phyloP scores from a whole-genome alignment of 2,329 filamentous ascomycete species.

The Xylariaceae sp. region DNA sequence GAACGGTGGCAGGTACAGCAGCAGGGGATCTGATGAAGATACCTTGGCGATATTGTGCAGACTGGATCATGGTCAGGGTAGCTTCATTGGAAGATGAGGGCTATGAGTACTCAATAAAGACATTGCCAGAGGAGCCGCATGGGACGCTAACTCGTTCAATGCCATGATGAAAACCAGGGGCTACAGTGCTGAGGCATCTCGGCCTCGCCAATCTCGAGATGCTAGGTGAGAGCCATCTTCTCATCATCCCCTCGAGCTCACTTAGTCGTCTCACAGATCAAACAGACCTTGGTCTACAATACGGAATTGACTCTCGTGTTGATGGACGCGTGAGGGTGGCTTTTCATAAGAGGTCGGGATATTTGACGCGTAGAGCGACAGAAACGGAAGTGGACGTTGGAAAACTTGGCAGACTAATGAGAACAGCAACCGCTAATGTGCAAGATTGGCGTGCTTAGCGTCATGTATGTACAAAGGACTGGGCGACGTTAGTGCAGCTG shows the following conservation, averaged over 20 bases:
- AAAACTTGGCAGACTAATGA: too few species aligned
- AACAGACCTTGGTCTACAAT: too few species aligned
- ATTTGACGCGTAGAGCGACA: too few species aligned
- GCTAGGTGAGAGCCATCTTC: constrained; percentile 11
- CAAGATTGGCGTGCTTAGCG: too few species aligned
- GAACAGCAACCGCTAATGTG: too few species aligned
- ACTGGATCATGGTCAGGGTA: constrained; percentile 29
- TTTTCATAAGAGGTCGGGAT: too few species aligned
- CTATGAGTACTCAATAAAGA: constrained; percentile 43
- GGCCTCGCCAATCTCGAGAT: constrained; percentile 7
- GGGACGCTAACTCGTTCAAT: constrained; percentile 40
- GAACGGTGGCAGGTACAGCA: constrained; percentile 53
- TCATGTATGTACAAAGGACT: too few species aligned
- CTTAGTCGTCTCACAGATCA: too few species aligned
- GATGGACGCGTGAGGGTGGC: too few species aligned
- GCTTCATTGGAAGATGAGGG: neutral
- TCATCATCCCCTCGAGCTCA: constrained; percentile 6
- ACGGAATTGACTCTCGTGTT: too few species aligned
- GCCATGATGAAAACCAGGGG: constrained; percentile 15
- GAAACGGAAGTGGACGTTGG: too few species aligned
- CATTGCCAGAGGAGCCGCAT: constrained; percentile 45
- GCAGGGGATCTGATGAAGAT: constrained; percentile 37
- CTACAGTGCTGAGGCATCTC: constrained; percentile 16
- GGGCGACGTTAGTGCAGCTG: too few species aligned
- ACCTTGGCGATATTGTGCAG: constrained; percentile 43